These are phyloP conservation scores for Hypoxylon sp. DNA, from an alignment of 2,329 filamentous ascomycete species.

Conservation along the genomic window DNA sequence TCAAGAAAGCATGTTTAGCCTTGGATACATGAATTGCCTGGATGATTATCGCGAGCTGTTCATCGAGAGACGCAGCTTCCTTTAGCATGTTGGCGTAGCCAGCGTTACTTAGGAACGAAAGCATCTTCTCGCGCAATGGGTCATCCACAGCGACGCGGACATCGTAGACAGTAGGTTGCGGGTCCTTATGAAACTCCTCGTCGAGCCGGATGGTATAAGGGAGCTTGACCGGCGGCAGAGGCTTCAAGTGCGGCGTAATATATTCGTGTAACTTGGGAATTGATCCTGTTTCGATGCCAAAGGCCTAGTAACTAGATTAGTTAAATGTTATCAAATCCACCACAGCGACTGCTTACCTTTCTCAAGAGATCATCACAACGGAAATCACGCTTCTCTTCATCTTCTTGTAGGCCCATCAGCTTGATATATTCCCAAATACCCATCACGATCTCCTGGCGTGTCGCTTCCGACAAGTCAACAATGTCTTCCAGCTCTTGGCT, in stretches of 20 bases:
- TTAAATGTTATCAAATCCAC: slow-evolving; percentile 9
- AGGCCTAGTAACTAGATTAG: slow-evolving; percentile 66
- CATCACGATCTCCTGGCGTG: slow-evolving; percentile 88
- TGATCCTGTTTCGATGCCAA: slow-evolving; percentile 81
- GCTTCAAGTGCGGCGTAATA: slow-evolving; percentile 81
- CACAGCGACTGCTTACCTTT: slow-evolving; percentile 69
- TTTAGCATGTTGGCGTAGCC: slow-evolving; percentile 80
- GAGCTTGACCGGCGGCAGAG: slow-evolving; percentile 85
- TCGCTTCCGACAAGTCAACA: slow-evolving; percentile 88
- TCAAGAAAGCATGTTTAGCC: slow-evolving; percentile 91
- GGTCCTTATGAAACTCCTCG: slow-evolving; percentile 81
- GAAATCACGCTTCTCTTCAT: slow-evolving; percentile 94
- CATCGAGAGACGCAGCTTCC: slow-evolving; percentile 83
- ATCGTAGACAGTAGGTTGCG: slow-evolving; percentile 89
- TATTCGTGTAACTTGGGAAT: slow-evolving; percentile 89
- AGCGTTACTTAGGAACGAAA: slow-evolving; percentile 76
- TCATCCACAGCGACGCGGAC: slow-evolving; percentile 88
- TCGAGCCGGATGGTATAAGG: slow-evolving; percentile 96
- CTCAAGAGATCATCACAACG: slow-evolving; percentile 88
- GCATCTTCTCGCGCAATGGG: slow-evolving; percentile 78
- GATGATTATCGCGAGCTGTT: slow-evolving; percentile 85
- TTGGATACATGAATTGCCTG: slow-evolving; percentile 88
- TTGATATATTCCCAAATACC: slow-evolving; percentile 97
- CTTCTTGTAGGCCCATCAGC: slow-evolving; percentile 87
- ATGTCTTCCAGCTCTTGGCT: slow-evolving; percentile 85